A percentile compares a stretch with the other conserved stretches of the same genome.
Evolutionary conservation across 176 grass and related monocot genomes (phyloP).

Genomic region (Oryza brachyantha): DNA sequence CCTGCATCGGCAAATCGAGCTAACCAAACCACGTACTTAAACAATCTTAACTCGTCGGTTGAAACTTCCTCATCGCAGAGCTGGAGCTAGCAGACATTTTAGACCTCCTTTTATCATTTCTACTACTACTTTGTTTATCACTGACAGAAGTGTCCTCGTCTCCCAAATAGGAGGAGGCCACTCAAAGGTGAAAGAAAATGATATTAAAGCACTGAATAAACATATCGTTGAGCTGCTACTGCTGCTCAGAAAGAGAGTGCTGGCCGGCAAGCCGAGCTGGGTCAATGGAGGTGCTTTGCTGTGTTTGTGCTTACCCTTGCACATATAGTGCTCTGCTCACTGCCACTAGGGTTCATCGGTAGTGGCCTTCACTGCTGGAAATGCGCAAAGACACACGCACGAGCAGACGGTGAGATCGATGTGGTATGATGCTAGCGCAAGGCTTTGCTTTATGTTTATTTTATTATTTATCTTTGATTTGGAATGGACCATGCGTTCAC

Average conservation of each 20-base stretch:
- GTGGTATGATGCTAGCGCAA: neutral
- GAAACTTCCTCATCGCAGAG: constrained; percentile 15
- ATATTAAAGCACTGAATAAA: neutral
- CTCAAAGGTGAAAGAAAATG: neutral
- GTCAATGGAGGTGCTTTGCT: constrained; percentile 24
- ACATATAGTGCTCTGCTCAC: neutral
- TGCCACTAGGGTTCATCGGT: neutral
- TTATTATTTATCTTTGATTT: neutral
- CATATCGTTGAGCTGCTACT: neutral
- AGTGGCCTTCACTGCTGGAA: constrained; percentile 22
- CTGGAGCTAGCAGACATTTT: neutral
- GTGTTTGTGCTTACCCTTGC: neutral
- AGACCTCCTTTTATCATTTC: neutral
- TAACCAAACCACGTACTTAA: neutral
- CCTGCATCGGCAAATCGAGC: neutral
- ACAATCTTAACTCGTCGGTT: neutral
- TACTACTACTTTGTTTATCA: neutral
- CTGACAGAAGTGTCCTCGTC: neutral
- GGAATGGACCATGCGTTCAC: constrained; percentile 7
- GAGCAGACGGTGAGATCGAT: neutral
- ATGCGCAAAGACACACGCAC: neutral
- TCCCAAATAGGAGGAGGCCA: neutral
- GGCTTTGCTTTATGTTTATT: neutral
- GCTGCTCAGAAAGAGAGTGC: neutral
- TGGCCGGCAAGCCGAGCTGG: neutral